Evolutionary conservation across 768 basidiomycete genomes (phyloP), one percentile per base, ranked within the genome.

Genomic region (Tubosaeta sp.): DNA sequence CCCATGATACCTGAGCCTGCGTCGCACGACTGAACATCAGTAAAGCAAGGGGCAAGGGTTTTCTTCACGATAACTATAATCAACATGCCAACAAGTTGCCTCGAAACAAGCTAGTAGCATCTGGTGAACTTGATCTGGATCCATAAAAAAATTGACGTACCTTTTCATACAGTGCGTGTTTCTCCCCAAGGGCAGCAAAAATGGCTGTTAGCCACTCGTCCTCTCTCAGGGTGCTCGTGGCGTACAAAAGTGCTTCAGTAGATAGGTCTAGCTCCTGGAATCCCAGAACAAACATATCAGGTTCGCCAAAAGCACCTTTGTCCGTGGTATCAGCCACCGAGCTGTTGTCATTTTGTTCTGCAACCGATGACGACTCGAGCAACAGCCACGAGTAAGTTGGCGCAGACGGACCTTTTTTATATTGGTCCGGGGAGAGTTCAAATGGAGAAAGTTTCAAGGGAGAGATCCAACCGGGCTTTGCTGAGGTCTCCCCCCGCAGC

Each of bases 61-160:
- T 77, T 84, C 65, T 81, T 85, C 8, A 80, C 82, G 36, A 92
- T 70, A 25, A 87, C 67, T 11, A 92, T 61, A 18, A 92, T 67
- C n/a, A 92, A 71, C 76, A 90, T 87, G 31, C 90, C 90, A 32
- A 92, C 89, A 18, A 93, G 83, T 63, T 90, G 90, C 58, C 78
- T 86, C 3, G 86, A 88, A 13, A 70, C 72, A 29, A 92, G 72
- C 88, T 91, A 44, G n/a, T 1, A 42, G 21, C 6, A 30, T 4
- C 30, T 22, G 13, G 21, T 49, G 27, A 31, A n/a, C 18, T 8
- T 9, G 39, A 47, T 10, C 9, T 13, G 6, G 16, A 21, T 21
- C 27, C 10, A 21, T 29, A 3, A 29, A 27, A n/a, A 25, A 40
- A 35, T 32, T 24, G 18, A 25, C 31, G 34, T 39, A 86, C 87